Conservation (phyloP, 2,329 filamentous ascomycete genomes). For the Conoideocrella luteorostrata region DNA sequence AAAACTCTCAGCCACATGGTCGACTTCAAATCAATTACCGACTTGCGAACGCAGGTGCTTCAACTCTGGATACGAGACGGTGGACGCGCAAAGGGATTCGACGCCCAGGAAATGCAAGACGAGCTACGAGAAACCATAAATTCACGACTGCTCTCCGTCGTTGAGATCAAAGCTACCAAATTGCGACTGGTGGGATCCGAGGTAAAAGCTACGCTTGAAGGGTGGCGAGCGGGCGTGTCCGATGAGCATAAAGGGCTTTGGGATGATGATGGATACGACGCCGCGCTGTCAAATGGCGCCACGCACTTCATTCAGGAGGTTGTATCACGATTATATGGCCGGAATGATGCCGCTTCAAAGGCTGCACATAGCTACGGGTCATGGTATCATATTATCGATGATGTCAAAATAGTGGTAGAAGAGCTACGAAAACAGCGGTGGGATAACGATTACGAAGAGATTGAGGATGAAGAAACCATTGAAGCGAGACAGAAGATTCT, state of each 20-base stretch:
- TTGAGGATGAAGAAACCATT: conserved; percentile 67
- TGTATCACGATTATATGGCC: conserved; percentile 63
- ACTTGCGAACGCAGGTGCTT: conserved; percentile 62
- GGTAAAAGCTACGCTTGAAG: conserved; percentile 53
- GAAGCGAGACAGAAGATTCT: conserved; percentile 61
- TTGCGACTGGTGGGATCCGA: conserved; percentile 60
- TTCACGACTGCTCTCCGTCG: conserved; percentile 54
- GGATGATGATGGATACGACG: conserved; percentile 56
- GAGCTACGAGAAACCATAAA: conserved; percentile 64
- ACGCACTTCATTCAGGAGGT: conserved; percentile 63
- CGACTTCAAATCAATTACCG: conserved; percentile 63
- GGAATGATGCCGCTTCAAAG: conserved; percentile 57
- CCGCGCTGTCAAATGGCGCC: conserved; percentile 60
- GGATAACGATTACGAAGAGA: conserved; percentile 68
- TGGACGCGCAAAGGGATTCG: conserved; percentile 56
- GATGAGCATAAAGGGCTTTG: conserved; percentile 55
- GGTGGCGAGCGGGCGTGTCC: conserved; percentile 51
- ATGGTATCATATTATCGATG: conserved; percentile 70
- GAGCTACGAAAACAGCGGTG: conserved; percentile 62
- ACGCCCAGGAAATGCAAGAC: conserved; percentile 62
- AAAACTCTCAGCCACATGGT: conserved; percentile 51
- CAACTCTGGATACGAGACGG: conserved; percentile 70
- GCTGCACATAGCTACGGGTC: conserved; percentile 59
- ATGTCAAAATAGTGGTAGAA: conserved; percentile 56
- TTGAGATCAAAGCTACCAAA: conserved; percentile 57